phyloP scores from a whole-genome alignment of 495 filamentous ascomycete genomes.

The Aspergillus bridgeri region DNA sequence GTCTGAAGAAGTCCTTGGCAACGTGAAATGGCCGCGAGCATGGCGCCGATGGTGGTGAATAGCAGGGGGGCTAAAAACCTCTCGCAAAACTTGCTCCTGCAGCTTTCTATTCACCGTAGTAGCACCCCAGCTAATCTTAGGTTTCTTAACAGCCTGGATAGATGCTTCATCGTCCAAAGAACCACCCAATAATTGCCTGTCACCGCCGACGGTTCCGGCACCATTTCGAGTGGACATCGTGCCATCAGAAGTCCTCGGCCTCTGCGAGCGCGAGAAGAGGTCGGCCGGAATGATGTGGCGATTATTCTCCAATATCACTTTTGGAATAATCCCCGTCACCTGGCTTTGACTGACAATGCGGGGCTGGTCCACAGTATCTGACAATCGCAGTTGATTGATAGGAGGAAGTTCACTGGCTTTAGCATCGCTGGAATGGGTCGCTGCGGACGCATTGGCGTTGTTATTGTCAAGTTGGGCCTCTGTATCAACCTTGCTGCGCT shows the following conservation, averaged over 20 bases:
- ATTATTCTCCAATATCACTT: slow-evolving; percentile 94
- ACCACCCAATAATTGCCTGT: neutral
- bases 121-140: slow-evolving; percentile 81
- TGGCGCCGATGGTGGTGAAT: slow-evolving; percentile 65
- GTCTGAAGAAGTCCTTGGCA: slow-evolving; percentile 44
- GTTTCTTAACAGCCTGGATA: slow-evolving; percentile 20
- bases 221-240: slow-evolving; percentile 15
- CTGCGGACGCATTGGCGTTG: slow-evolving; percentile 10
- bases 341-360: slow-evolving; percentile 81
- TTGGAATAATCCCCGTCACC: slow-evolving; percentile 63
- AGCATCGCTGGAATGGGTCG: slow-evolving; percentile 12
- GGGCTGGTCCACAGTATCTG: slow-evolving; percentile 40
- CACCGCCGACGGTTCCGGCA: slow-evolving; percentile 12
- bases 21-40: slow-evolving; percentile 56
- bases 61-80: slow-evolving; percentile 84
- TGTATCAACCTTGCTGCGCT: slow-evolving; percentile 57
- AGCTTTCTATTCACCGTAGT: slow-evolving; percentile 87
- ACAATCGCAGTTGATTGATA: slow-evolving; percentile 11
- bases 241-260: slow-evolving; percentile 30
- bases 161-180: slow-evolving; percentile 7
- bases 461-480: slow-evolving; percentile 27
- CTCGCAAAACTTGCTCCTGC: slow-evolving; percentile 87
- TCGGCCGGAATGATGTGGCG: slow-evolving; percentile 89
- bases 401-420: slow-evolving; percentile 20
- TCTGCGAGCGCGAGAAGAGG: slow-evolving; percentile 51